phyloP scores from a whole-genome alignment of 108 stramenopile genomes.

The Craspedostauros australis region DNA sequence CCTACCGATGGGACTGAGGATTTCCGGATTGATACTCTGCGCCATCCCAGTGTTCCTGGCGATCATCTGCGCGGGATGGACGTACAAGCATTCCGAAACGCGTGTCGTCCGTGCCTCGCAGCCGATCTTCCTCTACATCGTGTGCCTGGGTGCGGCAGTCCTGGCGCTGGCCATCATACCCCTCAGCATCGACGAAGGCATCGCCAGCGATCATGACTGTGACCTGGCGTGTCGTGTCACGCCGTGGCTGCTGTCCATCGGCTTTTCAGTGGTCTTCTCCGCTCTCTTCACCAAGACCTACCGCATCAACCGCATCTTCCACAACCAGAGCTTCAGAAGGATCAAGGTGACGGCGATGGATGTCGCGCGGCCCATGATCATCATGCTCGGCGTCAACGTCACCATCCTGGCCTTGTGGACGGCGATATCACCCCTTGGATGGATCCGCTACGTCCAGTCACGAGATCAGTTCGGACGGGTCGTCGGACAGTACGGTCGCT shows the following conservation, averaged over 20 bases:
- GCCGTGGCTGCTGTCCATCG: slow-evolving; percentile 31
- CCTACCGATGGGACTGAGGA: slow-evolving; percentile 7
- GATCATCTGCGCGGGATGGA: slow-evolving; percentile 8
- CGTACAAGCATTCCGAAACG: not conserved
- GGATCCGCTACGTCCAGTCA: not conserved
- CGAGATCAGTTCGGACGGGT: not conserved
- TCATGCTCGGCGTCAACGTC: not conserved
- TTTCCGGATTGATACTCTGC: slow-evolving; percentile 1
- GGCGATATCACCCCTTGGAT: not conserved
- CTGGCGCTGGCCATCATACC: slow-evolving; percentile 33
- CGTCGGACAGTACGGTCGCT: too few species aligned
- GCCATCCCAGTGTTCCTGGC: not conserved
- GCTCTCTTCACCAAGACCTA: slow-evolving; percentile 45
- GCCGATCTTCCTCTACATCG: slow-evolving; percentile 35
- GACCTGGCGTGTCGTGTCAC: slow-evolving; percentile 16
- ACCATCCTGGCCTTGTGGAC: not conserved
- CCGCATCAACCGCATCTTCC: slow-evolving; percentile 30
- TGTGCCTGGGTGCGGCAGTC: slow-evolving; percentile 40
- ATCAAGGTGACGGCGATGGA: slow-evolving; percentile 41
- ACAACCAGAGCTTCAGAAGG: slow-evolving; percentile 24
- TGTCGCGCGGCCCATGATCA: slow-evolving; percentile 39
- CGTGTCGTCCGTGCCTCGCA: slow-evolving; percentile 30
- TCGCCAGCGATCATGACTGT: not conserved
- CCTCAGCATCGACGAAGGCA: slow-evolving; percentile 16
- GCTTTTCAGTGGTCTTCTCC: slow-evolving; percentile 35